These are phyloP conservation scores for Mucor saturninus DNA, from an alignment of 371 early-diverging fungal species.

Conservation along the genomic window DNA sequence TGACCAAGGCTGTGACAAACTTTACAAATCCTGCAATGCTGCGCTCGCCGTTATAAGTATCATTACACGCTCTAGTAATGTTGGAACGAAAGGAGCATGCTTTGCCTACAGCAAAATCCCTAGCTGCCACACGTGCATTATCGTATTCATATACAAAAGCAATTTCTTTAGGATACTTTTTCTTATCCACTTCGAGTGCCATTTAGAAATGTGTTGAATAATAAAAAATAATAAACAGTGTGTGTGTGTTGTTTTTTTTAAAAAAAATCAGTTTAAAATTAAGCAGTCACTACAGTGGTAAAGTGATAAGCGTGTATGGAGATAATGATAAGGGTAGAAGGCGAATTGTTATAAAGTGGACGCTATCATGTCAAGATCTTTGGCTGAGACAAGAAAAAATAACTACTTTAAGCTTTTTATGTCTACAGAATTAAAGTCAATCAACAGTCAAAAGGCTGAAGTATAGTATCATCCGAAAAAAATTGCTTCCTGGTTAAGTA, in stretches of 20 bases:
- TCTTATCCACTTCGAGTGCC: neutral
- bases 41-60: constrained; percentile 24
- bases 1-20: constrained; percentile 32
- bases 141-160: constrained; percentile 7
- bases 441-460: constrained; percentile 4
- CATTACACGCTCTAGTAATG: neutral
- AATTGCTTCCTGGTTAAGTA: constrained; percentile 5
- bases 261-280: neutral
- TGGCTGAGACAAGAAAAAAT: neutral
- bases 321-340: neutral
- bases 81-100: constrained; percentile 5
- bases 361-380: neutral
- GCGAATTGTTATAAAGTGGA: neutral
- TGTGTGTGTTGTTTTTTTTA: too few species aligned
- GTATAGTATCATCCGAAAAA: constrained; percentile 3
- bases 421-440: constrained; percentile 6
- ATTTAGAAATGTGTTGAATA: neutral
- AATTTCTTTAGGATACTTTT: neutral
- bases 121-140: neutral
- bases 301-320: neutral
- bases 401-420: constrained; percentile 7
- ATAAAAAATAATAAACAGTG: neutral
- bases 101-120: neutral
- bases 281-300: neutral
- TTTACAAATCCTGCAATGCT: constrained; percentile 34